These are phyloP conservation scores for Myotisia sp. DNA, from an alignment of 2,329 filamentous ascomycete species.

Conservation along the genomic window DNA sequence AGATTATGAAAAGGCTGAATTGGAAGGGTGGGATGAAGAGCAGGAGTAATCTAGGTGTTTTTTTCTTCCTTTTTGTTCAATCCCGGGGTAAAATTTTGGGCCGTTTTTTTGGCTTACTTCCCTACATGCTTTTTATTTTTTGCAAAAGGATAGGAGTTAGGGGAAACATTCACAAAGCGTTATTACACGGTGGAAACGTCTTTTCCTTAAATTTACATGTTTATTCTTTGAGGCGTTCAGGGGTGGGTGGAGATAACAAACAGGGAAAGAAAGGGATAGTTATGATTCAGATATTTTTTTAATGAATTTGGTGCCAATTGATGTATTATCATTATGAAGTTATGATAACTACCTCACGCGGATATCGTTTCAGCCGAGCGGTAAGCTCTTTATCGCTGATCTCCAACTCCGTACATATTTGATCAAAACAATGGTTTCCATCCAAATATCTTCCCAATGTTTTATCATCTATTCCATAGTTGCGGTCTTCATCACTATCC, in stretches of 20 bases:
- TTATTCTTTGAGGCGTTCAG: no score
- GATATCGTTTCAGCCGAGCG: slow-evolving; percentile 28
- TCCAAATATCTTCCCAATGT: slow-evolving; percentile 31
- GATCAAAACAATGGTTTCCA: slow-evolving; percentile 37
- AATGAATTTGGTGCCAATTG: not conserved
- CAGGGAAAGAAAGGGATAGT: not conserved
- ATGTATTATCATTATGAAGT: slow-evolving; percentile 26
- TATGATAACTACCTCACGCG: slow-evolving; percentile 33
- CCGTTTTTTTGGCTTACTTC: not conserved
- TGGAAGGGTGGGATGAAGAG: slow-evolving; percentile 69
- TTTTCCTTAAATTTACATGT: no score
- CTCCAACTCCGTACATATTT: slow-evolving; percentile 37
- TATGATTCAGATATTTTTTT: not conserved
- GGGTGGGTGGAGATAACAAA: not conserved
- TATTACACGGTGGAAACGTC: no score
- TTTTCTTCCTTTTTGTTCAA: not conserved
- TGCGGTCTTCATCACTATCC: slow-evolving; percentile 5
- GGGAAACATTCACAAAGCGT: no score
- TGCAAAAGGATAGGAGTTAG: slow-evolving; percentile 1
- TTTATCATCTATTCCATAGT: slow-evolving; percentile 25
- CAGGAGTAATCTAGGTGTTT: slow-evolving; percentile 39
- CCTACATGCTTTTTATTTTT: not conserved
- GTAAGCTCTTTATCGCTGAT: slow-evolving; percentile 35
- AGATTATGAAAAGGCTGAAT: slow-evolving; percentile 57
- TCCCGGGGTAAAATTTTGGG: no score